These are phyloP conservation scores for Porpolomopsis calyptriformis DNA, from an alignment of 768 basidiomycete species.

Conservation along the genomic window DNA sequence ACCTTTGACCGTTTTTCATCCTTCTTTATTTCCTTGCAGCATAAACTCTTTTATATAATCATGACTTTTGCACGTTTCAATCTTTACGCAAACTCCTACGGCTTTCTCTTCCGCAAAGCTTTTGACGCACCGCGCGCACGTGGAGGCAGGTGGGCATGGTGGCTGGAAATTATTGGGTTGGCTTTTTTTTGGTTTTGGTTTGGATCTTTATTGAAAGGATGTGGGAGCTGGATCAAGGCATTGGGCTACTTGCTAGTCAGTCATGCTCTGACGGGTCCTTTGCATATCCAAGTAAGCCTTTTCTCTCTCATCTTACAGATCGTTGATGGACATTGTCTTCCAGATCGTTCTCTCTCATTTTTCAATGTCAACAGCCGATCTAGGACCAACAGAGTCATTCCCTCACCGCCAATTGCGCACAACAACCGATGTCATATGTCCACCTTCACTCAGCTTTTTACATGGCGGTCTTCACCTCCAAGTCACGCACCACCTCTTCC, in stretches of 20 bases:
- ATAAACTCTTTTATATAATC: slow-evolving; percentile 86
- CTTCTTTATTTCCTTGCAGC: slow-evolving; percentile 65
- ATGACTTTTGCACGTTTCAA: slow-evolving; percentile 91
- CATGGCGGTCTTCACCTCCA: slow-evolving; percentile 98
- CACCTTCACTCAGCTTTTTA: slow-evolving; percentile 70
- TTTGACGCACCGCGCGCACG: slow-evolving; percentile 51
- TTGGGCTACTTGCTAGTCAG: slow-evolving; percentile 74
- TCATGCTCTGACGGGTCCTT: slow-evolving; percentile 76
- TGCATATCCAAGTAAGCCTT: slow-evolving; percentile 77
- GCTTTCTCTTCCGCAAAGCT: slow-evolving; percentile 55
- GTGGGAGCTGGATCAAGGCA: slow-evolving; percentile 60
- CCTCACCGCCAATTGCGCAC: slow-evolving; percentile 90
- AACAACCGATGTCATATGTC: slow-evolving; percentile 93
- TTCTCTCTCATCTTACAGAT: background rate
- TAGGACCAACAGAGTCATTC: slow-evolving; percentile 88
- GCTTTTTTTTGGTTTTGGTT: slow-evolving; percentile 90
- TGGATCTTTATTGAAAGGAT: slow-evolving; percentile 52
- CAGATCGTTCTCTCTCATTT: slow-evolving; percentile 97
- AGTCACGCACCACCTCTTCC: slow-evolving; percentile 95
- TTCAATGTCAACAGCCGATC: slow-evolving; percentile 84
- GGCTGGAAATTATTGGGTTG: slow-evolving; percentile 64
- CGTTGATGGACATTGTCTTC: background rate
- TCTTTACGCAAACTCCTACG: slow-evolving; percentile 82
- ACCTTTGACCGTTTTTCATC: slow-evolving; percentile 61
- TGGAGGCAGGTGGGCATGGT: slow-evolving; percentile 71